A percentile compares a stretch with the other conserved stretches of the same genome.
Evolutionary conservation across 169 alveolate species (phyloP).

Genomic region (Blepharisma undulans): DNA sequence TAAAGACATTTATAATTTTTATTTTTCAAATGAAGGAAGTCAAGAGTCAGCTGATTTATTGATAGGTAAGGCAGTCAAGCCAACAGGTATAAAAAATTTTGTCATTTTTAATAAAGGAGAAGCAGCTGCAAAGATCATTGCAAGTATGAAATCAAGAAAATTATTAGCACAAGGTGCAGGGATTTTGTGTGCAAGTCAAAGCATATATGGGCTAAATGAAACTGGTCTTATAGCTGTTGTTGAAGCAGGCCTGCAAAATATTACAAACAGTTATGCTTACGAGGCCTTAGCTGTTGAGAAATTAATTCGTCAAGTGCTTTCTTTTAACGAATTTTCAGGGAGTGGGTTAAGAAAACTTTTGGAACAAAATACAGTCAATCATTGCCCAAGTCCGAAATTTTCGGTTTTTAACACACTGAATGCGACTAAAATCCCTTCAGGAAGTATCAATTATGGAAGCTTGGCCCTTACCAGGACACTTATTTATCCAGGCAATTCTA

Average conservation of each 20-base stretch:
- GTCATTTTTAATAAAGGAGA: neutral
- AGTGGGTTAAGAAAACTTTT: neutral
- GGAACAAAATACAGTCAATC: neutral
- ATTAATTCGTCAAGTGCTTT: neutral
- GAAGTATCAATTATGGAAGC: neutral
- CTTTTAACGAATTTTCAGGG: neutral
- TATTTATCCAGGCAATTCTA: neutral
- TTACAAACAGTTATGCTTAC: neutral
- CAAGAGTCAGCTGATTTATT: neutral
- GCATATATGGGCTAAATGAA: neutral
- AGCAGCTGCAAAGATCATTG: neutral
- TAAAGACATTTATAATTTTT: neutral
- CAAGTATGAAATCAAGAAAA: neutral
- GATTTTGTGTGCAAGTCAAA: neutral
- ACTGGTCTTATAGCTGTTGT: neutral
- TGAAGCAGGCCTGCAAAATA: neutral
- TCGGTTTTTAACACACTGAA: neutral
- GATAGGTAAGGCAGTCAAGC: neutral
- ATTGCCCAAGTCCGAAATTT: neutral
- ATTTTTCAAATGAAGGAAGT: neutral
- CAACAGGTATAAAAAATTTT: neutral
- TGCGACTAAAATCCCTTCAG: neutral
- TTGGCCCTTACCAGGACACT: neutral
- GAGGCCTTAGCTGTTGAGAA: neutral
- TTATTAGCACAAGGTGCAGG: neutral